phyloP scores from a whole-genome alignment of 2,329 filamentous ascomycete species.

The Apiospora phragmitis region DNA sequence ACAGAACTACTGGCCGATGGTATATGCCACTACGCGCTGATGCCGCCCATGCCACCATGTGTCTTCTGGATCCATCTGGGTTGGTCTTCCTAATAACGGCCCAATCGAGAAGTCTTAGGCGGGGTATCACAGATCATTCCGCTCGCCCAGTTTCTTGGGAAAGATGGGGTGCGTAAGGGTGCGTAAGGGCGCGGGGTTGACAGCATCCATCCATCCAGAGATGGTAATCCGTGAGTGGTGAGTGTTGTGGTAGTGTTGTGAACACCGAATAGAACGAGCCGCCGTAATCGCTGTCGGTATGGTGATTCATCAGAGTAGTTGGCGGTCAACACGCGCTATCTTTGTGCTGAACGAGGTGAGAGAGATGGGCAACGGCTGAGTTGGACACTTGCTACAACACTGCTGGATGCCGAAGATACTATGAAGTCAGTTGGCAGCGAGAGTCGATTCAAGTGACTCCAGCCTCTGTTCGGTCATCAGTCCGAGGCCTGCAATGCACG shows the following conservation, averaged over 20 bases:
- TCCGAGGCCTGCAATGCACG: not conserved
- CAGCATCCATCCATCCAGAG: not conserved
- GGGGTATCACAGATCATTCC: slow-evolving; percentile 4
- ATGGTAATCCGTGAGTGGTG: not conserved
- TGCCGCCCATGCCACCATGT: not conserved
- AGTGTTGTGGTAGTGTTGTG: not conserved
- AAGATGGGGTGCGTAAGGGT: not conserved
- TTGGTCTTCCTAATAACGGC: not conserved
- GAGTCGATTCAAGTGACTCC: not conserved
- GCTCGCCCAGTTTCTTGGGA: not conserved
- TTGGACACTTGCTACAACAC: not conserved
- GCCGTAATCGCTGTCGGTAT: not conserved
- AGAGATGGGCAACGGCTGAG: not conserved
- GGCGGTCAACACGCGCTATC: not conserved
- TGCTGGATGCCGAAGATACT: too few relatives aligned
- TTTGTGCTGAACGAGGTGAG: not conserved
- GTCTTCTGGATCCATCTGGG: not conserved
- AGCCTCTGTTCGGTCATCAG: not conserved
- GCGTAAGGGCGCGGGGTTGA: not conserved
- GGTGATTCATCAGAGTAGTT: not conserved
- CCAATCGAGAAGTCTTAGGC: not conserved
- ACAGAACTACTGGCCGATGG: not conserved
- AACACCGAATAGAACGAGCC: not conserved
- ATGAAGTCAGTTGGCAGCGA: not conserved
- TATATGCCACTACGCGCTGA: not conserved